phyloP scores from a whole-genome alignment of 2,329 filamentous ascomycete genomes.

The Tolypocladium sp. region DNA sequence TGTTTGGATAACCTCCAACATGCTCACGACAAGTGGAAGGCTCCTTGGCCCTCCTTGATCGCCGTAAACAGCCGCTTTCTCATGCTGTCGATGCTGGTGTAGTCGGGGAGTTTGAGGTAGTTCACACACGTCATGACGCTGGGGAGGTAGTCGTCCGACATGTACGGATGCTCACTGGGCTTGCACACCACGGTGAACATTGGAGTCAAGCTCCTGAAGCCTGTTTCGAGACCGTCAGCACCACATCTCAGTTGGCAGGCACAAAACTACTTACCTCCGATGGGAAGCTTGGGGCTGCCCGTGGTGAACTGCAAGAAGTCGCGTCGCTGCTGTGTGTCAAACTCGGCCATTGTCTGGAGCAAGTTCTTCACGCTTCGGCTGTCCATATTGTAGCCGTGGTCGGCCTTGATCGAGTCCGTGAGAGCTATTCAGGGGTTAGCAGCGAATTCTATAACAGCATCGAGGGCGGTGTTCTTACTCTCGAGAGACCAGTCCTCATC shows the following conservation, averaged over 20 bases:
- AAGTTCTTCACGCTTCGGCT: slow-evolving; percentile 92
- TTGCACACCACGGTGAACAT: slow-evolving; percentile 99
- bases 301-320: slow-evolving; percentile 98
- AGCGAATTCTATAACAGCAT: not conserved
- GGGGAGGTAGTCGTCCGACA: slow-evolving; percentile 94
- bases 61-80: slow-evolving; percentile 72
- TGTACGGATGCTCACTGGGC: slow-evolving; percentile 89
- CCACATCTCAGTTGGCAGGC: not conserved
- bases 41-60: slow-evolving; percentile 91
- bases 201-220: slow-evolving; percentile 91
- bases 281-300: slow-evolving; percentile 93
- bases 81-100: slow-evolving; percentile 69
- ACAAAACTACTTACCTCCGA: slow-evolving; percentile 64
- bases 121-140: slow-evolving; percentile 99
- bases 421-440: slow-evolving; percentile 50
- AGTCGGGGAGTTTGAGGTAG: slow-evolving; percentile 95
- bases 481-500: slow-evolving; percentile 98
- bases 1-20: not conserved
- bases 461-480: slow-evolving; percentile 50
- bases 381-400: slow-evolving; percentile 98
- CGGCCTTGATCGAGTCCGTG: slow-evolving; percentile 97
- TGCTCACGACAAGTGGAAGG: slow-evolving; percentile 79
- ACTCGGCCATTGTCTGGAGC: slow-evolving; percentile 87
- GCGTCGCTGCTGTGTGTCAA: slow-evolving; percentile 64
- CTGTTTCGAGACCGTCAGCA: slow-evolving; percentile 38